Evolutionary conservation across 306 rosid genomes (phyloP).

Genomic region (Medicago ruthenica): DNA sequence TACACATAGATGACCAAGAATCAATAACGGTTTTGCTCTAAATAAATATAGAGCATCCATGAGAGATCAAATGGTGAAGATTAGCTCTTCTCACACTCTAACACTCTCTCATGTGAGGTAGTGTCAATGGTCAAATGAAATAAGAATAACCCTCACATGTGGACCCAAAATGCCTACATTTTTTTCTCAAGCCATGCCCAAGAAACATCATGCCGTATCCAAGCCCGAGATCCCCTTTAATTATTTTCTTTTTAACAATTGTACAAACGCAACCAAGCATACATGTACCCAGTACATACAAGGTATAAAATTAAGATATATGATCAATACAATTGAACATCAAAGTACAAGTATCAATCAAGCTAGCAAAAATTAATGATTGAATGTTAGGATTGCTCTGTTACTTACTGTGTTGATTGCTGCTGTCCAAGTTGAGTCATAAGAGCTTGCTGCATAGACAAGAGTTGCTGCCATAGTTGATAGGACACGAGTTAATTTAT

Average conservation of each 20-base stretch:
- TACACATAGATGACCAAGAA: no score
- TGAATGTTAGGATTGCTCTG: constrained; percentile 35
- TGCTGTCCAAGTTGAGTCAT: constrained; percentile 65
- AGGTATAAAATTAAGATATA: constrained; percentile 5
- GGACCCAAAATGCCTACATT: not conserved
- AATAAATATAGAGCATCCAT: no score
- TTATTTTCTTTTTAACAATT: not conserved
- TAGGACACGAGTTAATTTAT: constrained; percentile 15
- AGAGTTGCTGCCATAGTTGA: constrained; percentile 60
- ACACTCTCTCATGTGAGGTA: not conserved
- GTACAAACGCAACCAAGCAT: constrained; percentile 6
- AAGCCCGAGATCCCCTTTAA: not conserved
- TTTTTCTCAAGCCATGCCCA: constrained; percentile 9
- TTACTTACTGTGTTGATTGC: constrained; percentile 77
- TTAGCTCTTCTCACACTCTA: not conserved
- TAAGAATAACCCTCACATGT: not conserved
- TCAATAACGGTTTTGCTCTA: no score
- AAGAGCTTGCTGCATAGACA: constrained; percentile 70
- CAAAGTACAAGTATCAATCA: constrained; percentile 25
- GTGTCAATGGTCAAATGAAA: not conserved
- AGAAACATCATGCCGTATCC: not conserved
- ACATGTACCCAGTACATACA: not conserved
- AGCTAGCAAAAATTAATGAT: constrained; percentile 30
- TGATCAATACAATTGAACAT: constrained; percentile 2
- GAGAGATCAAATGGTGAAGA: not conserved